Base-by-base conservation (phyloP, 2,329 filamentous ascomycete genomes). In the Colletotrichum chlorophyti region DNA sequence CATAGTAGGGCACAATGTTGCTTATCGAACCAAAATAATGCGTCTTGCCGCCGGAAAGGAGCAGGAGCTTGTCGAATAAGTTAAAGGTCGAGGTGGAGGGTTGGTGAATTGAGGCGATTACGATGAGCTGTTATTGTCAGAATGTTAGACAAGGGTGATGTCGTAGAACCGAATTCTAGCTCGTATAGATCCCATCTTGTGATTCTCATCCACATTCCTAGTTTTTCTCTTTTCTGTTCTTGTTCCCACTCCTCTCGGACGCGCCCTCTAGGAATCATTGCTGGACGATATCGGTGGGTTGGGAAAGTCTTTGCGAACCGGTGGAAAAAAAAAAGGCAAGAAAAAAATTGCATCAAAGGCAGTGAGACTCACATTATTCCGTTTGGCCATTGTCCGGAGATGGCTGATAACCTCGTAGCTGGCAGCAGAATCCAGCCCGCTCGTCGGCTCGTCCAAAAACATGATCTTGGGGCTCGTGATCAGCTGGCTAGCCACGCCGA, bases 31-130 rank as follows among this genome's bases (percentile, higher is more conserved):
- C 92, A 63, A 89, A 91, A 72, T 93, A 96, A 63, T 88, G 88
- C 1, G 87, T 85, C 53, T 81, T 83, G 15, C 91, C 91, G 3
- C 76, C 76, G 0, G 91, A 93, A 1, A 96, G 79, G 2, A 96
- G 80, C 32, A 91, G 76, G 0, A 96, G 76, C 69, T 90, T 91
- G 69, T 96, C 91, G 65, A 96, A 96, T 11, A 93, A 83, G 61
- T 88, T 82, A 65, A 92, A 96, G 0, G 90, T 93, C 0, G 87
- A 83, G 0, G 90, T 91, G 0, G 91, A 94, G 0, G 92, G 92
- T 68, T 96, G 92, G 70, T 96, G 92, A 61, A 96, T 95, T 34
- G 89, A 91, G 4, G 89, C 89, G 58, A 96, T 86, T 26, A 95
- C 85, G 58, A 95, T 85, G 59, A 95, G 79, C 84, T 89, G 58